phyloP scores from a whole-genome alignment of 106 monocot species.

The Narthecium ossifragum region DNA sequence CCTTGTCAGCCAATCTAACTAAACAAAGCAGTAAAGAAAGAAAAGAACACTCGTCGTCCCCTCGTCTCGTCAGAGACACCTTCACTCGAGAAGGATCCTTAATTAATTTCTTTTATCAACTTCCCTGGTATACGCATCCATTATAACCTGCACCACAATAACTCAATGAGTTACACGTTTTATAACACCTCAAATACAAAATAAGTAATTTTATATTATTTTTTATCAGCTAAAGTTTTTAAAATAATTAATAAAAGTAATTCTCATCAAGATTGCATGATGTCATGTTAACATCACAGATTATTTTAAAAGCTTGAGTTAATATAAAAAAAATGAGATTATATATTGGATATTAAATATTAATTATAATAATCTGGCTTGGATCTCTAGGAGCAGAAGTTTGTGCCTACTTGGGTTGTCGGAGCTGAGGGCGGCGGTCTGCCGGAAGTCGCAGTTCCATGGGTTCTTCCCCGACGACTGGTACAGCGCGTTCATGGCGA shows the following conservation, averaged over 20 bases:
- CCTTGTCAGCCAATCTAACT: too few relatives aligned
- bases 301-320: too few relatives aligned
- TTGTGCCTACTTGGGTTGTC: conserved; percentile 43
- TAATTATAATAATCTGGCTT: too few relatives aligned
- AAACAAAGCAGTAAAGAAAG: too few relatives aligned
- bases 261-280: neutral
- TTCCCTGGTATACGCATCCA: conserved; percentile 38
- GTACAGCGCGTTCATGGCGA: conserved; percentile 60
- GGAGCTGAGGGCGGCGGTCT: conserved; percentile 45
- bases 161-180: too few relatives aligned
- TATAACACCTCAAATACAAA: neutral
- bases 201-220: neutral
- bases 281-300: too few relatives aligned
- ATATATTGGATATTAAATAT: neutral
- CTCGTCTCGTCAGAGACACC: too few relatives aligned
- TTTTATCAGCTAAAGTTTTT: too few relatives aligned
- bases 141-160: conserved; percentile 27
- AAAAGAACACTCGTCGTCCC: too few relatives aligned
- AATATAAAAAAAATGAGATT: neutral
- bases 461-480: conserved; percentile 33
- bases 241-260: neutral
- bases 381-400: neutral
- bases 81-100: too few relatives aligned
- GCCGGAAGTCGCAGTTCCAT: conserved; percentile 56
- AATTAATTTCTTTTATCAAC: too few relatives aligned